These are phyloP conservation scores for Arachis monticola DNA, from an alignment of 331 rosid species.

Conservation along the genomic window DNA sequence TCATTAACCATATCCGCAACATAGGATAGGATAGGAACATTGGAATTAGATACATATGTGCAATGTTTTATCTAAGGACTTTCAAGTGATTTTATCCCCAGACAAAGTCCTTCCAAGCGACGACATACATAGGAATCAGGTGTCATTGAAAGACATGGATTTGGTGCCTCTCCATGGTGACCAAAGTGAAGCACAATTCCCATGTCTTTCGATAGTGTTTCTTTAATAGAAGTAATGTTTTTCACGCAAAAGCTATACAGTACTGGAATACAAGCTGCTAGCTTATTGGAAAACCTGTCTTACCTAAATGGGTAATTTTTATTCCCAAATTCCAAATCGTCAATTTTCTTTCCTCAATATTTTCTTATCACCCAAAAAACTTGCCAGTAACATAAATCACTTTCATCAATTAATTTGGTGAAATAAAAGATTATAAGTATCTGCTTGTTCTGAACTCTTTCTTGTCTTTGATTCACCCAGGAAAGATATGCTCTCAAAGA, in stretches of 20 bases:
- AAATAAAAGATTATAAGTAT: conserved; percentile 11
- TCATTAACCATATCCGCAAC: not conserved
- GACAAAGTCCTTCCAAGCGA: conserved; percentile 8
- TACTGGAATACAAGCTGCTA: not conserved
- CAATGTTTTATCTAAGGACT: too few relatives aligned
- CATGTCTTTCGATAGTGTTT: not conserved
- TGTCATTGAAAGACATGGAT: not conserved
- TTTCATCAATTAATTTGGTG: not conserved
- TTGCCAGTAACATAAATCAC: not conserved
- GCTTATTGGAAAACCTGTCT: conserved; percentile 1
- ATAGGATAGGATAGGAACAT: conserved; percentile 17
- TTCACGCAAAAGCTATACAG: not conserved
- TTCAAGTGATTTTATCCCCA: not conserved
- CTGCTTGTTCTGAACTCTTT: conserved; percentile 27
- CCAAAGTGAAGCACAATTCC: conserved; percentile 3
- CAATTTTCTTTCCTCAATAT: too few relatives aligned
- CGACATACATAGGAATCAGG: not conserved
- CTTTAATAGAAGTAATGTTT: not conserved
- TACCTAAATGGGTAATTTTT: not conserved
- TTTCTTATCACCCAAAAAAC: conserved; percentile 5
- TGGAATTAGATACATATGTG: not conserved
- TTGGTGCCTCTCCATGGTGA: conserved; percentile 14
- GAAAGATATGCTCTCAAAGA: conserved; percentile 82
- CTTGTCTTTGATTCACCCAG: conserved; percentile 52
- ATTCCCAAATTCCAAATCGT: not conserved